Evolutionary conservation across 2,329 filamentous ascomycete genomes (phyloP), one percentile per base, ranked within the genome.

Genomic region (Apiospora sp.): DNA sequence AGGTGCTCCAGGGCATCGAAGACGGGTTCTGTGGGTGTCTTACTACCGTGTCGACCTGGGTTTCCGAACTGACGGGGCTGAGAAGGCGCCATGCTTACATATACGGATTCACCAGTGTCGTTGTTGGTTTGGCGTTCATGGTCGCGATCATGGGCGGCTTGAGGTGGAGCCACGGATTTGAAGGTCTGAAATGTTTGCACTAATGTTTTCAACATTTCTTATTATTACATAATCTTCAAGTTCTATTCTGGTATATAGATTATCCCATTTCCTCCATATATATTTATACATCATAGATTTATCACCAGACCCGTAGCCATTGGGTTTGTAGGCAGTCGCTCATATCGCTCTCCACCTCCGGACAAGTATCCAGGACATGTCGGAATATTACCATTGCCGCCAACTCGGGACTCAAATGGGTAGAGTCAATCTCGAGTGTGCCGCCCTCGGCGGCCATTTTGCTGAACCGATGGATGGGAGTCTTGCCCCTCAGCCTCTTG

Each of bases 121-220:
- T 85, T 0, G 84, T 85, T 0, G 90, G 88, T 2, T 78, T 94
- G 72, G 86, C 84, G 14, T 76, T 92, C 14, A 81, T 93, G 86
- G 86, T 95, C 34, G 85, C 90, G 0, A 87, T 95, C 24, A 94
- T 96, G 91, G 94, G 94, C 0, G 91, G 92, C 73, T 82, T 96
- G 78, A 84, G 88, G 73, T 97, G 94, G 94, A 92, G 87, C 41
- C 81, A 84, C 7, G 91, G 89, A 0, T 92, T 91, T 76, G 80
- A 79, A 22, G 75, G 75, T 2, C 71, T 88, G 71, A 68, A 79
- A 12, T 89, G 87, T 73, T 46, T 79, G 8, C 77, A 81, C 71
- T 81, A 41, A 70, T 58, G 4, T 14, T 6, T n/a, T n/a, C n/a
- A n/a, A n/a, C n/a, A n/a, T n/a, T n/a, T n/a, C n/a, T n/a, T n/a